These are phyloP conservation scores for Litsea cubeba DNA, from an alignment of 164 flowering plant genomes.

Conservation along the genomic window DNA sequence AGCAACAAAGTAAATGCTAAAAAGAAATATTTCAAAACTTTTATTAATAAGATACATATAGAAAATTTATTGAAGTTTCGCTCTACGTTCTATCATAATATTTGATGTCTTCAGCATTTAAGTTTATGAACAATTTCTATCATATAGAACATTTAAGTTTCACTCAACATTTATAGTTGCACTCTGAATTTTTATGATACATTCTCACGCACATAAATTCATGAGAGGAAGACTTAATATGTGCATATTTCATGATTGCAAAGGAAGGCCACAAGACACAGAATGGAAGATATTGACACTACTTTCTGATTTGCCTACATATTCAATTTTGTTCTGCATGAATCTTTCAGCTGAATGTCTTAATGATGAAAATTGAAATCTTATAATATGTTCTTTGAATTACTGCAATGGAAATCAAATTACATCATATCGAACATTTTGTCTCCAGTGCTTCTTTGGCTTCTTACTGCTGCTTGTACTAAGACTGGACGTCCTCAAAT, in stretches of 20 bases:
- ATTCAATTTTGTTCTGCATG: background rate
- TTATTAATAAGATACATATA: too few relatives aligned
- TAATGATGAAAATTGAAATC: background rate
- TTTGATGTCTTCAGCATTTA: too few relatives aligned
- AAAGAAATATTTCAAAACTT: too few relatives aligned
- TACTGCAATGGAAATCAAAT: background rate
- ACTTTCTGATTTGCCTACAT: background rate
- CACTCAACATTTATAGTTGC: too few relatives aligned
- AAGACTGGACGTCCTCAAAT: slow-evolving; percentile 48
- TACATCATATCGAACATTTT: background rate
- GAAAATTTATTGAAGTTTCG: too few relatives aligned
- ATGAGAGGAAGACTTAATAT: background rate
- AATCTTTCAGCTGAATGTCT: background rate
- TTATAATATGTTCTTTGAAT: background rate
- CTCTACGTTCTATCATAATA: too few relatives aligned
- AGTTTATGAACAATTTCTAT: too few relatives aligned
- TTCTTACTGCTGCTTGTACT: slow-evolving; percentile 50
- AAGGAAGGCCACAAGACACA: background rate
- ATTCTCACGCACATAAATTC: background rate
- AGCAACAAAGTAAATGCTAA: too few relatives aligned
- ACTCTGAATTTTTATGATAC: background rate
- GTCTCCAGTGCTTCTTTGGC: slow-evolving; percentile 52
- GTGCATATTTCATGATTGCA: background rate
- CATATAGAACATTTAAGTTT: too few relatives aligned
- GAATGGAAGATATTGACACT: background rate